Conservation (phyloP, 176 grass and related monocot genomes). For the Triticum turgidum region DNA sequence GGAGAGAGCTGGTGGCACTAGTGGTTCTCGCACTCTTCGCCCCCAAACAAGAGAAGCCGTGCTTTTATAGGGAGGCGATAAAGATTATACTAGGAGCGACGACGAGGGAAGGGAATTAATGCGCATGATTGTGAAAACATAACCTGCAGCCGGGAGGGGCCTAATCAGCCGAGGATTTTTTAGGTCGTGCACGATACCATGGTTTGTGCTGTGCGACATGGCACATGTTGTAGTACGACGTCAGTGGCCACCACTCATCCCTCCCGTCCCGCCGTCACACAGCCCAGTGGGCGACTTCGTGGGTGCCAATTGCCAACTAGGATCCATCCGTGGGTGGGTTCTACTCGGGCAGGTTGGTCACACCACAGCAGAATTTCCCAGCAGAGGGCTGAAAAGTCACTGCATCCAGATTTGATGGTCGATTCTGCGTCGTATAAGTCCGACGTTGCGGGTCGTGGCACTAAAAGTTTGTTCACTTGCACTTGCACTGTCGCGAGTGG, state of each 20-base stretch:
- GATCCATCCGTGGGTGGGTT: neutral
- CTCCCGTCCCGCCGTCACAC: conserved; percentile 24
- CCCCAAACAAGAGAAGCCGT: neutral
- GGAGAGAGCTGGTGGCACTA: neutral
- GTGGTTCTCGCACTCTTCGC: conserved; percentile 1
- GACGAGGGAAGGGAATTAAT: neutral
- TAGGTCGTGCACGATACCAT: conserved; percentile 10
- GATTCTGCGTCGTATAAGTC: neutral
- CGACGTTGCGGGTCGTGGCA: neutral
- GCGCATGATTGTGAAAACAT: neutral
- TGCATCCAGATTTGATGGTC: neutral
- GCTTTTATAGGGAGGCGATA: conserved; percentile 21
- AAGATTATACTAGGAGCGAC: neutral
- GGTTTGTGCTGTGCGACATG: conserved; percentile 19
- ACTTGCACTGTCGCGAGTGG: neutral
- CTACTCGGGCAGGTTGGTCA: conserved; percentile 4
- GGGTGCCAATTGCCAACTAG: conserved; percentile 17
- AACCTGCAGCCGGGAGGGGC: neutral
- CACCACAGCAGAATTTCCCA: neutral
- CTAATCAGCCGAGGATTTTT: neutral
- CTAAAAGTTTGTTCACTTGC: neutral
- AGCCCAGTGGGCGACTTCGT: neutral
- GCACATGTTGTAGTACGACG: neutral
- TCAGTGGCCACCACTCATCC: conserved; percentile 11
- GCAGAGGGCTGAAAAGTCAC: neutral